Evolutionary conservation across 2,329 filamentous ascomycete species (phyloP).

Genomic region (Aspergillus melleus): DNA sequence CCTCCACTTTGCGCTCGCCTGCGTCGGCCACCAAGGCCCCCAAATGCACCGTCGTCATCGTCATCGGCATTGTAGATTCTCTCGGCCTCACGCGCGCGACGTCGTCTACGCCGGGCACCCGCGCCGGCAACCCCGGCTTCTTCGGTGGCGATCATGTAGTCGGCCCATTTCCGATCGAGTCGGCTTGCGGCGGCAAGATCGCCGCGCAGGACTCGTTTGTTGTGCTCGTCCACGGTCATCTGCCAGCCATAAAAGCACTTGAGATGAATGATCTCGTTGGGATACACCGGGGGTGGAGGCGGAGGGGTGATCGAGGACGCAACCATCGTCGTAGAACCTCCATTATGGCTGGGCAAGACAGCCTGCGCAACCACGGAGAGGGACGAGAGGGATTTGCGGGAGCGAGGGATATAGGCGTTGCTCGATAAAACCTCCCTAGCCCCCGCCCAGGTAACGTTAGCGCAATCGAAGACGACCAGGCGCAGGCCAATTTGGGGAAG

Average conservation of each 20-base stretch:
- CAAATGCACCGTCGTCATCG: conserved; percentile 59
- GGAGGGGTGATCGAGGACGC: conserved; percentile 30
- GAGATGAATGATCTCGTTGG: conserved; percentile 76
- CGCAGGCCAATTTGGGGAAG: conserved; percentile 64
- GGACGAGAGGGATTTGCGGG: conserved; percentile 34
- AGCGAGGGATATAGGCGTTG: conserved; percentile 71
- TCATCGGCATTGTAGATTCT: conserved; percentile 79
- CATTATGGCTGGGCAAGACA: conserved; percentile 18
- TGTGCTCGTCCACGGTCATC: conserved; percentile 91
- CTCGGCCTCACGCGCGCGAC: conserved; percentile 79
- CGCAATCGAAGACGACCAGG: conserved; percentile 86
- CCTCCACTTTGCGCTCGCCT: conserved; percentile 64
- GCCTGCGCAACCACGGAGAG: conserved; percentile 37
- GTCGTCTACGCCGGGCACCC: conserved; percentile 68
- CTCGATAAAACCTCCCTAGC: conserved; percentile 81
- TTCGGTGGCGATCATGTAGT: conserved; percentile 90
- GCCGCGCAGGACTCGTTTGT: conserved; percentile 76
- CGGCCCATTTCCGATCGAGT: conserved; percentile 88
- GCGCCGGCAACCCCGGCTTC: conserved; percentile 66
- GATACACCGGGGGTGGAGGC: conserved; percentile 49
- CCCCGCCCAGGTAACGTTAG: conserved; percentile 89
- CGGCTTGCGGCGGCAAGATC: conserved; percentile 72
- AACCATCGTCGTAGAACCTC: conserved; percentile 12
- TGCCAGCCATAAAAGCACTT: conserved; percentile 97
- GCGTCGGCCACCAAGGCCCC: conserved; percentile 51